Percentiles rank a stretch among this genome's conserved stretches.
These are phyloP conservation scores for Odontarrhena argentea DNA, from an alignment of 345 rosid species.

Conservation along the genomic window DNA sequence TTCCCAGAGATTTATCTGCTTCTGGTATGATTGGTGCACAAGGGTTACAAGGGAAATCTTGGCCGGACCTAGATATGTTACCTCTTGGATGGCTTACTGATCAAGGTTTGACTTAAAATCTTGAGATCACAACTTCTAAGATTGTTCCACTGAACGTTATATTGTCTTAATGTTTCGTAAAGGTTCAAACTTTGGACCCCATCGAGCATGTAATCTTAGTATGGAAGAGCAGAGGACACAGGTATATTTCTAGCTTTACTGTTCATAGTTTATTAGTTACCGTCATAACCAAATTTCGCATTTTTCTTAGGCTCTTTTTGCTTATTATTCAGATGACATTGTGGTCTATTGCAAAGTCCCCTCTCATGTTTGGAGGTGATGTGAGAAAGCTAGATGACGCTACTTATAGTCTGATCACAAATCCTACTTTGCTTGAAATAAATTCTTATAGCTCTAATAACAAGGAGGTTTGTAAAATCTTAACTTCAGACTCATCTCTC, in stretches of 20 bases:
- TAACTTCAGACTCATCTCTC: constrained; percentile 12
- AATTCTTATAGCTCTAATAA: constrained; percentile 72
- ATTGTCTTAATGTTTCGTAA: constrained; percentile 27
- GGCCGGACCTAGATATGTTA: constrained; percentile 95
- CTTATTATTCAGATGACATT: constrained; percentile 71
- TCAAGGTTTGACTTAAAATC: constrained; percentile 50
- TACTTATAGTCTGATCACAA: constrained; percentile 67
- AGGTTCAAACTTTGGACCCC: constrained; percentile 82
- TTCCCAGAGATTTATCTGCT: constrained; percentile 64
- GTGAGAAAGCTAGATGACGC: constrained; percentile 64
- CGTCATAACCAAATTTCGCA: not conserved
- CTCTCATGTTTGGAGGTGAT: constrained; percentile 96
- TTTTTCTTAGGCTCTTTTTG: constrained; percentile 20
- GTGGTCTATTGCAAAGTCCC: constrained; percentile 94
- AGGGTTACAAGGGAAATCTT: constrained; percentile 74
- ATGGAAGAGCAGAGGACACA: constrained; percentile 76
- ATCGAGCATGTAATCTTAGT: constrained; percentile 64
- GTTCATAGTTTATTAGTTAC: constrained; percentile 1
- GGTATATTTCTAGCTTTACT: constrained; percentile 41
- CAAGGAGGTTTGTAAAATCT: constrained; percentile 58
- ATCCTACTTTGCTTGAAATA: constrained; percentile 71
- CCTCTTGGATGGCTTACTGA: constrained; percentile 93
- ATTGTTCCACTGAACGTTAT: constrained; percentile 1
- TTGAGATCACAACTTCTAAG: not conserved
- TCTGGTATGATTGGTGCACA: constrained; percentile 65